Percentiles rank a stretch among this genome's conserved stretches.
These are phyloP conservation scores for Colletotrichum sp. DNA, from an alignment of 2,329 filamentous ascomycete species.

Conservation along the genomic window DNA sequence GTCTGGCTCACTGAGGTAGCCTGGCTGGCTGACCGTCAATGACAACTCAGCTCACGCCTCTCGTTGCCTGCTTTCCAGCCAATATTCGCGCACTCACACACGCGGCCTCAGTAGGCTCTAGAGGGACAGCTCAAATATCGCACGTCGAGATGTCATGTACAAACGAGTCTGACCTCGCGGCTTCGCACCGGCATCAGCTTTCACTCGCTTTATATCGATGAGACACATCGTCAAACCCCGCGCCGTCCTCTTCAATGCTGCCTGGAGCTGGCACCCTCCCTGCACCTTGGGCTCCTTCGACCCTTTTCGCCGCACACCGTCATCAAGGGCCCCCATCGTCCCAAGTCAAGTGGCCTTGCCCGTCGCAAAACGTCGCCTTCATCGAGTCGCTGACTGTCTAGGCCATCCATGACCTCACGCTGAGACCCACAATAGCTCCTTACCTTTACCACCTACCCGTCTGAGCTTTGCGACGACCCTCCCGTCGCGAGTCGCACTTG, in stretches of 20 bases:
- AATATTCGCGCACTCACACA: neutral
- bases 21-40: neutral
- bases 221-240: constrained; percentile 11
- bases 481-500: neutral
- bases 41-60: neutral
- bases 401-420: neutral
- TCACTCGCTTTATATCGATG: neutral
- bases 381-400: neutral
- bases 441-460: neutral
- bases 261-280: constrained; percentile 11
- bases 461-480: neutral
- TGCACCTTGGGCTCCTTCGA: neutral
- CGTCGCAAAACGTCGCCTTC: neutral
- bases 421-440: constrained; percentile 7
- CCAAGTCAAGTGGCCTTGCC: neutral
- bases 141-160: neutral
- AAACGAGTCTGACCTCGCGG: neutral
- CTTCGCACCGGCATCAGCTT: neutral
- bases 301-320: neutral
- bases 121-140: neutral
- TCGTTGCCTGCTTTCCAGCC: neutral
- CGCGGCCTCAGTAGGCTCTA: neutral
- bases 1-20: neutral
- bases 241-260: neutral
- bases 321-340: neutral